These are phyloP conservation scores for Clonostachys sp. DNA, from an alignment of 2,329 filamentous ascomycete species.

Conservation along the genomic window DNA sequence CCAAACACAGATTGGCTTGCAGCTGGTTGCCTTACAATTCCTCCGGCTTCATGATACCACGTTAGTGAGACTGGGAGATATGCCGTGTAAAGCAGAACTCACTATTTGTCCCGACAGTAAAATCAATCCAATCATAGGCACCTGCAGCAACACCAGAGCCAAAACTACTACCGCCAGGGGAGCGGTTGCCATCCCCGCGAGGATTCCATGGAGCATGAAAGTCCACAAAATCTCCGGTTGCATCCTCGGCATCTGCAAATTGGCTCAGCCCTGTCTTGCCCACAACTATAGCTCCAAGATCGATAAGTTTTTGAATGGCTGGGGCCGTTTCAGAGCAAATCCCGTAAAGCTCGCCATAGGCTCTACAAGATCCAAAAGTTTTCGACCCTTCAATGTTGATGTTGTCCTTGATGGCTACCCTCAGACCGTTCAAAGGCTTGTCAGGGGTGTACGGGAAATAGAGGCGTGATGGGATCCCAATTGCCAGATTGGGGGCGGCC, in stretches of 20 bases:
- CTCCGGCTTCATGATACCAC: no score
- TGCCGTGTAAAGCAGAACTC: no score
- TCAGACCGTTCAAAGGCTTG: constrained; percentile 28
- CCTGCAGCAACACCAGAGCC: constrained; percentile 30
- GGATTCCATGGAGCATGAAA: constrained; percentile 33
- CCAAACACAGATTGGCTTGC: no score
- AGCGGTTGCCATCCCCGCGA: constrained; percentile 40
- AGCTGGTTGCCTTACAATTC: no score
- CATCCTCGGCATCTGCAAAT: constrained; percentile 33
- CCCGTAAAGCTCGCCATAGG: constrained; percentile 49
- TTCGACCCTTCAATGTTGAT: constrained; percentile 38
- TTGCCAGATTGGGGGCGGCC: no score
- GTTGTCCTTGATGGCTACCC: constrained; percentile 26
- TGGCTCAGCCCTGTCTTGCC: constrained; percentile 48
- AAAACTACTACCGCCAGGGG: constrained; percentile 22
- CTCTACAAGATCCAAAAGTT: constrained; percentile 52
- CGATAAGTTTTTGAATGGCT: constrained; percentile 49
- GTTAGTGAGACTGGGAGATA: no score
- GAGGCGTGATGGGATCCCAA: constrained; percentile 30
- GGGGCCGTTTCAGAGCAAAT: constrained; percentile 35
- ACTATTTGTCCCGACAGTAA: constrained; percentile 29
- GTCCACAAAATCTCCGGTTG: constrained; percentile 34
- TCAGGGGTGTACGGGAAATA: constrained; percentile 19
- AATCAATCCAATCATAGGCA: constrained; percentile 34
- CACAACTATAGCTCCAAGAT: constrained; percentile 52